Evolutionary conservation across 345 rosid genomes (phyloP).

Genomic region (Eucalyptus regnans): DNA sequence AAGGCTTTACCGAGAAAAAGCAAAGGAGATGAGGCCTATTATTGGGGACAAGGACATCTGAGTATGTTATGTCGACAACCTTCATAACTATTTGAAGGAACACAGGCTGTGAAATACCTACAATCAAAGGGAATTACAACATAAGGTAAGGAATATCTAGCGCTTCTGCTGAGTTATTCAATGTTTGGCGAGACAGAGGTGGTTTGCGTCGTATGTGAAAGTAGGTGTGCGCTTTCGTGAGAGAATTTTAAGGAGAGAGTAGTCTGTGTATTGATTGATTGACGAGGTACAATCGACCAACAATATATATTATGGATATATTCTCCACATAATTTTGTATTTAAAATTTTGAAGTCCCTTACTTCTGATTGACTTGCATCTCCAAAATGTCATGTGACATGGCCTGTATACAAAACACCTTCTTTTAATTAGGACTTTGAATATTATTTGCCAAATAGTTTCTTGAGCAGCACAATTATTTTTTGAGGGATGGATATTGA

Average conservation of each 20-base stretch:
- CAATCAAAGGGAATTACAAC: not conserved
- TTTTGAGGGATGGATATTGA: not conserved
- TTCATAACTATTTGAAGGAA: not conserved
- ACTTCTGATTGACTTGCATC: not conserved
- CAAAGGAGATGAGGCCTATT: slow-evolving; percentile 12
- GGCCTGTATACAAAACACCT: not conserved
- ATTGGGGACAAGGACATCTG: not conserved
- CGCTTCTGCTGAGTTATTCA: not conserved
- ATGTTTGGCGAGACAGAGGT: not conserved
- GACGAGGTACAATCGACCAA: not conserved
- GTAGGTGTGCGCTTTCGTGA: not conserved
- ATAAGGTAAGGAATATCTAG: not conserved
- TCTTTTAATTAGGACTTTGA: not conserved
- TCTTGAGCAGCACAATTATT: not conserved
- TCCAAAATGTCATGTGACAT: not conserved
- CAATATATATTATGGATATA: not conserved
- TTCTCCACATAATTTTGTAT: not conserved
- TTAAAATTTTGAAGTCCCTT: not conserved
- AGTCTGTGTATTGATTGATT: not conserved
- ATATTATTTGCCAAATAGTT: not conserved
- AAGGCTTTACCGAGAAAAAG: slow-evolving; percentile 13
- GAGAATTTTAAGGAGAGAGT: not conserved
- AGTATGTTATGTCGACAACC: not conserved
- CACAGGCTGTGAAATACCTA: not conserved
- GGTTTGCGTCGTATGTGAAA: not conserved